Conservation (phyloP, 2,329 filamentous ascomycete genomes). For the Aspergillus pseudoterreus region DNA sequence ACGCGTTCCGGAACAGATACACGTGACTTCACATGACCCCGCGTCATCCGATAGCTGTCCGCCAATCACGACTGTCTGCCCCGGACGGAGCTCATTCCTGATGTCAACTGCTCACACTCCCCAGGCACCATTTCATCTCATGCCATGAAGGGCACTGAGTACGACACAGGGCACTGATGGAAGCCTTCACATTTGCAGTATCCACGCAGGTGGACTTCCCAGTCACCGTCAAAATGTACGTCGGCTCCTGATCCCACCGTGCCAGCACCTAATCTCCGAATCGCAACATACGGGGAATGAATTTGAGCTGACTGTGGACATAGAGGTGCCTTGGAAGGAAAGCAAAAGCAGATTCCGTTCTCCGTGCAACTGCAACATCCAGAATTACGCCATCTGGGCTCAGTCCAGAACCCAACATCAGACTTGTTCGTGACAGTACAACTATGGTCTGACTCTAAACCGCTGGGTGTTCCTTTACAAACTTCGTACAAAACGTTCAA, state of each 20-base stretch:
- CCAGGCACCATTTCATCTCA: neutral
- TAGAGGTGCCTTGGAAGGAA: constrained; percentile 73
- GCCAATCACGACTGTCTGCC: constrained; percentile 12
- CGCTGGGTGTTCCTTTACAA: constrained; percentile 84
- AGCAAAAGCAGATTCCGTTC: constrained; percentile 68
- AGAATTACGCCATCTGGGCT: constrained; percentile 81
- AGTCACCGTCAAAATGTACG: constrained; percentile 61
- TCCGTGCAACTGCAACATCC: constrained; percentile 75
- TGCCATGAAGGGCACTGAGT: constrained; percentile 9
- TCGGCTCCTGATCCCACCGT: constrained; percentile 11
- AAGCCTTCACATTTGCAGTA: constrained; percentile 91
- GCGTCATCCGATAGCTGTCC: constrained; percentile 8
- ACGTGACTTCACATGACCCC: constrained; percentile 11
- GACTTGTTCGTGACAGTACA: constrained; percentile 92
- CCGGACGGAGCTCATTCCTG: constrained; percentile 5
- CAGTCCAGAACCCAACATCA: constrained; percentile 75
- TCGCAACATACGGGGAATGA: neutral
- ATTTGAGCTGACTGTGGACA: constrained; percentile 1
- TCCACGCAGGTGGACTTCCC: constrained; percentile 79
- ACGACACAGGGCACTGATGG: constrained; percentile 55
- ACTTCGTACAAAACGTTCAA: constrained; percentile 92
- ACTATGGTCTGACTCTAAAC: constrained; percentile 94
- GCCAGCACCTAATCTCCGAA: neutral
- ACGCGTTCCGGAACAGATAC: constrained; percentile 6
- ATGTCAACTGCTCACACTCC: too few species aligned